Conservation (phyloP, 1,284 basidiomycete genomes). For the Sporisorium scitamineum region DNA sequence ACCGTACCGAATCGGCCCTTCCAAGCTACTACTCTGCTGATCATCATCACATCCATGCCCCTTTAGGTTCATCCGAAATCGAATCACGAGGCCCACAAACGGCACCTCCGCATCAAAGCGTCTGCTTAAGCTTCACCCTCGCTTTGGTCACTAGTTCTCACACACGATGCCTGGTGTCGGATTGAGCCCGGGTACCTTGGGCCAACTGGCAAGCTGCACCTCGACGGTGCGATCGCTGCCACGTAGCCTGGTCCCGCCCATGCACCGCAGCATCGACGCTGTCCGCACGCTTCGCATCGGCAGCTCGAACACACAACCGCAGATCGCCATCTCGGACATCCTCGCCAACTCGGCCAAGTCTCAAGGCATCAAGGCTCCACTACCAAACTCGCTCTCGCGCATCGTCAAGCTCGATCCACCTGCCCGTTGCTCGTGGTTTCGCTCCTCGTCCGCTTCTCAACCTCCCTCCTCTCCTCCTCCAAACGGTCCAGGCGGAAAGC, state of each 20-base stretch:
- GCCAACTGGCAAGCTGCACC: conserved; percentile 3
- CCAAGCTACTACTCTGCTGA: neutral
- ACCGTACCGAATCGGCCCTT: neutral
- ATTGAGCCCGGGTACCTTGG: neutral
- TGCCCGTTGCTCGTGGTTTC: conserved; percentile 29
- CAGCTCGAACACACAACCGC: conserved; percentile 28
- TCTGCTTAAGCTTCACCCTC: neutral
- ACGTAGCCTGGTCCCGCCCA: neutral
- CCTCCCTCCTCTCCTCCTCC: conserved; percentile 7
- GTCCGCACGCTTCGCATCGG: conserved; percentile 26
- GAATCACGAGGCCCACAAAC: neutral
- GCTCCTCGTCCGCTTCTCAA: conserved; percentile 10
- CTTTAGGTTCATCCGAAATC: neutral
- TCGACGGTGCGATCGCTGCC: neutral
- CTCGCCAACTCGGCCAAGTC: conserved; percentile 31
- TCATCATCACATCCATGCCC: neutral
- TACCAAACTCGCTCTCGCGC: conserved; percentile 24
- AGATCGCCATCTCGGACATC: conserved; percentile 39
- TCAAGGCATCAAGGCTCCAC: conserved; percentile 21
- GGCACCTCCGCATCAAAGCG: neutral
- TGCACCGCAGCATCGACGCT: neutral
- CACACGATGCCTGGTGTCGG: neutral
- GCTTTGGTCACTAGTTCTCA: neutral
- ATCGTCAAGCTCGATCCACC: conserved; percentile 23
- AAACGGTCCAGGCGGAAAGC: neutral